phyloP scores from a whole-genome alignment of 2,329 filamentous ascomycete genomes.

The Calonectria montana region DNA sequence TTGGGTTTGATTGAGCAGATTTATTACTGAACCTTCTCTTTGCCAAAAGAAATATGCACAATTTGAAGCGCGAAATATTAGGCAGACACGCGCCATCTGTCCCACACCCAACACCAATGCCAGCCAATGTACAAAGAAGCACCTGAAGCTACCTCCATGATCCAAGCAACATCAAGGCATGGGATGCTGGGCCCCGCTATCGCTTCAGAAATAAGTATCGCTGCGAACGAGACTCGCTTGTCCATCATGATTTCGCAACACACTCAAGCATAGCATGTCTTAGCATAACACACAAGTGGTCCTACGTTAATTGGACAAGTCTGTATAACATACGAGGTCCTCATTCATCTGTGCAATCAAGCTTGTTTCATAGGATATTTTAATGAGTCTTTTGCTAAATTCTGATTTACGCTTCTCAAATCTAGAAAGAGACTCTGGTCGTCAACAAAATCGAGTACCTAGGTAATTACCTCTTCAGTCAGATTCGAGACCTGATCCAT shows the following conservation, averaged over 20 bases:
- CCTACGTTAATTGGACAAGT: too few relatives aligned
- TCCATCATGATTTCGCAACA: not conserved
- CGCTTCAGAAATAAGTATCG: not conserved
- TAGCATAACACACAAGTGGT: too few relatives aligned
- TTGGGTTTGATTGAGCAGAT: slow-evolving; percentile 8
- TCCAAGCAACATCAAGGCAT: not conserved
- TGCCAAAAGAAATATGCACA: not conserved
- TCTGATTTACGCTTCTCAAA: too few relatives aligned
- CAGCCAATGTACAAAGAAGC: not conserved
- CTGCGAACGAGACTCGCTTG: not conserved
- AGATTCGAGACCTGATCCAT: not conserved
- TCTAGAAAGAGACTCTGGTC: too few relatives aligned
- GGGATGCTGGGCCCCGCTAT: not conserved
- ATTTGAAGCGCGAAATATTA: not conserved
- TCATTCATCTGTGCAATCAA: too few relatives aligned
- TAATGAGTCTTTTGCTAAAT: too few relatives aligned
- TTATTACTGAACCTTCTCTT: not conserved
- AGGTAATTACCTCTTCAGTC: too few relatives aligned
- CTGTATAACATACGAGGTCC: too few relatives aligned
- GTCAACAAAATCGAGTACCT: too few relatives aligned
- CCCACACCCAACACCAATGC: not conserved
- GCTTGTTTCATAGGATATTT: too few relatives aligned
- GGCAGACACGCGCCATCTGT: not conserved
- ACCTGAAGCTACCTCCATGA: not conserved
- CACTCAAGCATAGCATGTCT: not conserved